Evolutionary conservation across 306 rosid species (phyloP), one percentile per base, ranked within the genome.

Genomic region (Bauhinia variegata): DNA sequence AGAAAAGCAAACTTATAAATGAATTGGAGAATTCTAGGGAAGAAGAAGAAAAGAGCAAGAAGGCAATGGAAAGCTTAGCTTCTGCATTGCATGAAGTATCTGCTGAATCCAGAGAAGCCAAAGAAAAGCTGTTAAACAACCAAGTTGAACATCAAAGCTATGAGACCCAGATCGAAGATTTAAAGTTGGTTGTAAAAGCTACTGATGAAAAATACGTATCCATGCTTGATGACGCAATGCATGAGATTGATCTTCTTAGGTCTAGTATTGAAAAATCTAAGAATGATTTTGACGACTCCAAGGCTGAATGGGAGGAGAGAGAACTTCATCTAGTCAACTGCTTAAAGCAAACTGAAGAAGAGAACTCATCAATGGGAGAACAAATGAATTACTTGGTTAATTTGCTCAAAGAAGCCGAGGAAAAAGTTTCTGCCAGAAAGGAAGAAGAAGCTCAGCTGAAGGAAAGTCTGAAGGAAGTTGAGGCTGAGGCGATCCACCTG

Each of bases 61-160:
- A 72, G 82, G 98, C 98, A 15, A 93, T 93, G 97, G 97, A 93
- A 70, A 83, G 95, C 91, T 88, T 93, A 75, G 82, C 96, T 43
- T 93, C 98, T 16, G 97, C 98, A 1, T 83, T 93, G 33, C 98
- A 89, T 46, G 98, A 93, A 66, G 88, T 93, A 32, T 86, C 97
- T 30, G 65, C 89, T 11, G 98, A 93, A 84, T 95, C 96, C 19
- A 78, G 89, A 67, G 98, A 89, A 81, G 79, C 86, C 23, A 88
- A 85, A 82, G 97, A 93, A 79, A 80, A 81, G 76, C 79, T 93
- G 41, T 69, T 86, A 46, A 68, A 75, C 63, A 71, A 39, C 71
- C 86, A 77, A 67, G 79, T 67, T 32, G 91, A 78, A 65, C 82
- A 51, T 10, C 86, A 86, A 57, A 75, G 54, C 47, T 71, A 81